Base-by-base conservation (phyloP, 306 rosid species). In the Luffa acutangula region DNA sequence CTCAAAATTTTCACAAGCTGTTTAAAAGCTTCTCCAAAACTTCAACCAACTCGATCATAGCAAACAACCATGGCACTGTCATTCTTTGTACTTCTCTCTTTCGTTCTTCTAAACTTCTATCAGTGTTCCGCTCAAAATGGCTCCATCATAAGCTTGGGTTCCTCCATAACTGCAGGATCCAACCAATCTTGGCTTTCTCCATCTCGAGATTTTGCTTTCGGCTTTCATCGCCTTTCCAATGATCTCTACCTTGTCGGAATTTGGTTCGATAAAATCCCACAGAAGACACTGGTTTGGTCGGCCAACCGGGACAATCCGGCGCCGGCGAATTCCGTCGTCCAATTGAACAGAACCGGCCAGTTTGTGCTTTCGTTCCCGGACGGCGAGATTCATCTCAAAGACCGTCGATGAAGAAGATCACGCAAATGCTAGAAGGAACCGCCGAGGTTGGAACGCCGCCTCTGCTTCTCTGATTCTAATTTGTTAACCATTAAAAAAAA, bases 401-500 rank as follows among this genome's bases (percentile, higher is more conserved):
- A 31, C 85, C 88, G 1, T 13, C 80, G 0, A 84, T 84, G 75
- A 87, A 84, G 70, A 82, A 78, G 10, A 85, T 87, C 9, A 73
- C 80, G 4, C 78, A 74, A 9, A 84, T 87, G 88, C n/a, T 87
- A 15, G 86, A 82, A 78, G 90, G 87, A 56, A 87, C 80, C 1
- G 20, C 63, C 3, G 82, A 82, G 4, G 67, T 84, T 20, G 86
- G 80, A 31, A 7, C 45, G 18, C 90, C 86, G 43, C 86, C 86
- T 12, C 42, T 33, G n/a, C 70, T 63, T 3, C 70, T 63, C n/a
- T 63, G 37, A 34, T 25, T 25, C 31, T n/a, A n/a, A n/a, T n/a
- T n/a, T n/a, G n/a, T n/a, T n/a, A n/a, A n/a, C n/a, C n/a, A n/a
- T n/a, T n/a, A n/a, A n/a, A n/a, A n/a, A n/a, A n/a, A n/a, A n/a